These are phyloP conservation scores for Plasmodium sp. DNA, from an alignment of 169 alveolate species.

Conservation along the genomic window DNA sequence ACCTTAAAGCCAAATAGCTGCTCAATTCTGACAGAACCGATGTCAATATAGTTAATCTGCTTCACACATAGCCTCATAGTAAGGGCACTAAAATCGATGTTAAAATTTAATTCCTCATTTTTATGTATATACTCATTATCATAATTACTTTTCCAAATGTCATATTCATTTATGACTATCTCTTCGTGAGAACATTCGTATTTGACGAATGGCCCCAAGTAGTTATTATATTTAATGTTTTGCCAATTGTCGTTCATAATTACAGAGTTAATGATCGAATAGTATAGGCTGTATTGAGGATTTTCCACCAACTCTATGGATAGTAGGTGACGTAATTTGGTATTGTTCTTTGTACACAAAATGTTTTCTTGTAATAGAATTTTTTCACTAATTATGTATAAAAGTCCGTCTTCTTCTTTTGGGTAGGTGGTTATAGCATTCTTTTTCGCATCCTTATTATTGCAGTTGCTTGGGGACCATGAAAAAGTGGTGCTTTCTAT, in stretches of 20 bases:
- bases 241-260: not conserved
- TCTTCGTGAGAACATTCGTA: conserved; percentile 43
- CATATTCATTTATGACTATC: conserved; percentile 30
- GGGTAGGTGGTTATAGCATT: not conserved
- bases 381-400: conserved; percentile 38
- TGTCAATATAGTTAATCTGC: conserved; percentile 28
- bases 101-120: conserved; percentile 18
- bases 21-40: conserved; percentile 48
- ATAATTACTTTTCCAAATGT: not conserved
- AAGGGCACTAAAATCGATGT: conserved; percentile 4
- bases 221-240: conserved; percentile 28
- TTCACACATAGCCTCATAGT: conserved; percentile 65
- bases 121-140: conserved; percentile 17
- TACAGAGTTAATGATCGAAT: conserved; percentile 23
- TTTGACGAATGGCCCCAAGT: conserved; percentile 47
- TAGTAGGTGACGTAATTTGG: not conserved
- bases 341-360: conserved; percentile 23
- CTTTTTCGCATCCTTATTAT: not conserved
- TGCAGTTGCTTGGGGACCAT: conserved; percentile 14
- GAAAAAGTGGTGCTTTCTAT: conserved; percentile 19
- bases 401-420: conserved; percentile 12
- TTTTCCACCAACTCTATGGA: not conserved
- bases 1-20: conserved; percentile 2
- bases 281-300: conserved; percentile 21
- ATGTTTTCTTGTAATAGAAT: conserved; percentile 18